phyloP scores from a whole-genome alignment of 345 rosid species.

The Dipteronia sinensis region DNA sequence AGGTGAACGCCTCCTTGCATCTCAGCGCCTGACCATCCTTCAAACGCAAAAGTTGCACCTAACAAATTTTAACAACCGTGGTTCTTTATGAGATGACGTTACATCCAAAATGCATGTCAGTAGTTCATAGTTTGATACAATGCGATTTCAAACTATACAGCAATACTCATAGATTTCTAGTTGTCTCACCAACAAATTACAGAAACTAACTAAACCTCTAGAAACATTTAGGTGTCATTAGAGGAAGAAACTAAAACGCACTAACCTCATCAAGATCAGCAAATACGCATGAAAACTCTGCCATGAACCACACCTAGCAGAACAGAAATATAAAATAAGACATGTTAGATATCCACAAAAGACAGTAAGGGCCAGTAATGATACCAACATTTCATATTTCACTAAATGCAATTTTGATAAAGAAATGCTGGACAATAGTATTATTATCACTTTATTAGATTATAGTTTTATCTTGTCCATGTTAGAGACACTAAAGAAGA shows the following conservation, averaged over 20 bases:
- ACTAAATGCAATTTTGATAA: neutral
- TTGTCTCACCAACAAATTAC: neutral
- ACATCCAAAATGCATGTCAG: neutral
- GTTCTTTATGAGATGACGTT: neutral
- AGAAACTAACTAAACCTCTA: constrained; percentile 8
- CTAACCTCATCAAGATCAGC: constrained; percentile 77
- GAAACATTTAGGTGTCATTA: neutral
- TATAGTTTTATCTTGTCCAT: neutral
- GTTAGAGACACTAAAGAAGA: neutral
- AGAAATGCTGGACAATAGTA: neutral
- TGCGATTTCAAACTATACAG: neutral
- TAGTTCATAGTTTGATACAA: neutral
- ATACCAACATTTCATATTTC: neutral
- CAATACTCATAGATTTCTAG: neutral
- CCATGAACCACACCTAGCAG: constrained; percentile 90
- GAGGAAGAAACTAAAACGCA: constrained; percentile 12
- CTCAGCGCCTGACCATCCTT: too few species aligned
- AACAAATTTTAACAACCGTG: too few species aligned
- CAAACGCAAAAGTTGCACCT: too few species aligned
- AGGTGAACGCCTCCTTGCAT: too few species aligned
- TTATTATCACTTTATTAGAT: neutral
- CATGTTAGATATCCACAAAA: constrained; percentile 2
- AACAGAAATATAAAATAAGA: constrained; percentile 9
- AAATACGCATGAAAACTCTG: constrained; percentile 71
- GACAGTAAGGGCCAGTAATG: neutral